These are phyloP conservation scores for Bodo saltans DNA, from an alignment of 78 protist species.

Conservation along the genomic window DNA sequence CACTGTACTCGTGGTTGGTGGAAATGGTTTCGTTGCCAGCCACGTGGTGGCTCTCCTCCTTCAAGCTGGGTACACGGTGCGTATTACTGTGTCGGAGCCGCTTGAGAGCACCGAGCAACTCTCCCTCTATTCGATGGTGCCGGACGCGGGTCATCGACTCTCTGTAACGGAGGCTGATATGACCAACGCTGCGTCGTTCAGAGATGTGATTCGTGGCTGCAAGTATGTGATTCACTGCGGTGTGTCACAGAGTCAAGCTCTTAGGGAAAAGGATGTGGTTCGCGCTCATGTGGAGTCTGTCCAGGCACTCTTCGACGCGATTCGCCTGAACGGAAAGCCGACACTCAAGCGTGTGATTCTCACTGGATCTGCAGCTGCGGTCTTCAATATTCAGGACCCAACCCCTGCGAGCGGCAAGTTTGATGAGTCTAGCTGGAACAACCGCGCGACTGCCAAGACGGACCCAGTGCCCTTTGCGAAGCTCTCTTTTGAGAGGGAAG, in stretches of 20 bases:
- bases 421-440: background rate
- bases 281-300: background rate
- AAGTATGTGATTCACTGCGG: background rate
- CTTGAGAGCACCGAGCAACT: background rate
- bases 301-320: background rate
- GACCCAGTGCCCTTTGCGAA: background rate
- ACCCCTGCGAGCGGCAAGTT: background rate
- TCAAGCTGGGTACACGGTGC: background rate
- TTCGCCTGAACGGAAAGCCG: background rate
- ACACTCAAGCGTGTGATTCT: background rate
- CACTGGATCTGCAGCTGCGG: background rate
- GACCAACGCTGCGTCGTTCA: background rate
- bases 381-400: background rate
- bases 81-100: background rate
- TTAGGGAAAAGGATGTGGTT: background rate
- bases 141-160: background rate
- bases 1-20: background rate
- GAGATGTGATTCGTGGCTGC: background rate
- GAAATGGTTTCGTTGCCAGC: background rate
- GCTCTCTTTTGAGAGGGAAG: constrained; percentile 1
- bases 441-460: background rate
- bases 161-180: background rate
- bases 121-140: background rate
- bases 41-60: background rate
- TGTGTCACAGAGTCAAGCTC: background rate